Conservation (phyloP, 164 flowering plant genomes). For the Magnolia kwangsiensis region DNA sequence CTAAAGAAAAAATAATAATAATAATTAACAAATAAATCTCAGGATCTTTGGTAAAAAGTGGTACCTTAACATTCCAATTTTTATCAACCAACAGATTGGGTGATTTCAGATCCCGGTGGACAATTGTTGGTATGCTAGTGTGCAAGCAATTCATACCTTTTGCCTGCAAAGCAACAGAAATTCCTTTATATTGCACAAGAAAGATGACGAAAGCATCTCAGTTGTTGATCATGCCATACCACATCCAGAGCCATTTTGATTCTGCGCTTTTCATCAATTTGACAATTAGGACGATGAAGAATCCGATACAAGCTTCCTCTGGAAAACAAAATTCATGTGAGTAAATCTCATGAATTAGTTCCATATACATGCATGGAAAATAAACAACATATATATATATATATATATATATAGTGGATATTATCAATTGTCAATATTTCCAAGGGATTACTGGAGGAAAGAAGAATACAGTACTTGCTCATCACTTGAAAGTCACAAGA, state of each 20-base stretch:
- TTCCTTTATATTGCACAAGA: constrained; percentile 3
- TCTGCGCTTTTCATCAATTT: constrained; percentile 88
- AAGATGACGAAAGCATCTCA: neutral
- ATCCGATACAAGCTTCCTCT: constrained; percentile 96
- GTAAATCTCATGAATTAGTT: too few species aligned
- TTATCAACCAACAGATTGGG: constrained; percentile 93
- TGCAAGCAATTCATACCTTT: constrained; percentile 98
- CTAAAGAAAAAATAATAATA: neutral
- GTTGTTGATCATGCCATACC: constrained; percentile 41
- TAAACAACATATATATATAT: too few species aligned
- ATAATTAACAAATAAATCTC: neutral
- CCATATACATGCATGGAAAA: too few species aligned
- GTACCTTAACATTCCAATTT: constrained; percentile 96
- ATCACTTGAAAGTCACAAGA: too few species aligned
- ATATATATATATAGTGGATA: too few species aligned
- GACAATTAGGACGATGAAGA: constrained; percentile 88
- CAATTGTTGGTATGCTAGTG: constrained; percentile 86
- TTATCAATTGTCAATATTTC: too few species aligned
- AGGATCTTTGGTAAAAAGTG: neutral
- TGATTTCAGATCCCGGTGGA: constrained; percentile 95
- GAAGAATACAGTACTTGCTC: too few species aligned
- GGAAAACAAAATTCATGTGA: constrained; percentile 6
- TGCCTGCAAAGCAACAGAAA: constrained; percentile 52
- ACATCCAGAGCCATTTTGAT: constrained; percentile 99
- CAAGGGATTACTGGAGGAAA: too few species aligned